Evolutionary conservation across 352 stramenopile genomes (phyloP).

Genomic region (Phytophthora rubi): DNA sequence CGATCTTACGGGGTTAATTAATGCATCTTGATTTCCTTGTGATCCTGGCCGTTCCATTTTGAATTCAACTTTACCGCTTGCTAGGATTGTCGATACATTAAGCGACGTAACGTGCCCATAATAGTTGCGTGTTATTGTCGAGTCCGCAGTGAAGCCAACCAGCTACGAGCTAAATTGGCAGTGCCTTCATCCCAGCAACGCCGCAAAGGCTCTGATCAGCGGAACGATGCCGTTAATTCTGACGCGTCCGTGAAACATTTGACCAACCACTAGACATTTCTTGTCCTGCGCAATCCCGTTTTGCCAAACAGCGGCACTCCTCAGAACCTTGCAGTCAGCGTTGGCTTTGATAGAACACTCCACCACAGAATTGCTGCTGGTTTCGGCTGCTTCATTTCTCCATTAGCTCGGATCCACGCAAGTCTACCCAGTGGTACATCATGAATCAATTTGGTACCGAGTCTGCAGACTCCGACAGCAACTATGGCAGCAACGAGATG

Average conservation of each 20-base stretch:
- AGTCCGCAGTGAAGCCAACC: not conserved
- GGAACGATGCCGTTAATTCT: not conserved
- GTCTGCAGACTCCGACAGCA: not conserved
- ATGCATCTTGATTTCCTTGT: too few relatives aligned
- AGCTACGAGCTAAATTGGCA: not conserved
- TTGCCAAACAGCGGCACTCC: not conserved
- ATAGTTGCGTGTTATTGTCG: not conserved
- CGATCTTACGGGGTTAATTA: too few relatives aligned
- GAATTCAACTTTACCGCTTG: not conserved
- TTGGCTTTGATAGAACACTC: not conserved
- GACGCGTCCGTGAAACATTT: too few relatives aligned
- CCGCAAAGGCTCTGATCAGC: not conserved
- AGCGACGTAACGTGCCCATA: not conserved
- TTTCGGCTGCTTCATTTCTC: conserved; percentile 5
- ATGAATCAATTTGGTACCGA: not conserved
- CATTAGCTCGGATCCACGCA: not conserved
- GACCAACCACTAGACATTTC: too few relatives aligned
- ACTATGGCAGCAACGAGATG: conserved; percentile 3
- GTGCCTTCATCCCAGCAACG: conserved; percentile 1
- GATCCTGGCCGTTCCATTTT: not conserved
- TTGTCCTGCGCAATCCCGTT: not conserved
- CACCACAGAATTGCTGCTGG: not conserved
- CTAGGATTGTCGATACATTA: not conserved
- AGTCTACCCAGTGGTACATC: not conserved
- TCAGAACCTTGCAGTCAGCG: not conserved